Conservation (phyloP, 495 filamentous ascomycete species). For the Evansstolkia leycettana region DNA sequence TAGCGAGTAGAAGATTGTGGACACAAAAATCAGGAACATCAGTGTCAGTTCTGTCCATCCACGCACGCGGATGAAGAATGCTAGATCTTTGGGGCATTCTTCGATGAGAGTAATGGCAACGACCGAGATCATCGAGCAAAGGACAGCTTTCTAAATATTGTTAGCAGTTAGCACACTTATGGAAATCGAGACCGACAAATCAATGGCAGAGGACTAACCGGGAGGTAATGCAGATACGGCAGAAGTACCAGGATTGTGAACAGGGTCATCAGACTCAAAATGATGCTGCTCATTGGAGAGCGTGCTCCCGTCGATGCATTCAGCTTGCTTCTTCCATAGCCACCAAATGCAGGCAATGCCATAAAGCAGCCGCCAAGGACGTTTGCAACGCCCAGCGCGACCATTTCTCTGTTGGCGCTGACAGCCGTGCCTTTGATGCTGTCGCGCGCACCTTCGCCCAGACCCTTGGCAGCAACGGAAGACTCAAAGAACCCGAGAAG, state of each 20-base stretch:
- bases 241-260: slow-evolving; percentile 68
- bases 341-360: slow-evolving; percentile 85
- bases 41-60: slow-evolving; percentile 76
- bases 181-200: not conserved
- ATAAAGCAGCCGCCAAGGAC: slow-evolving; percentile 83
- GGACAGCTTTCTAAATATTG: slow-evolving; percentile 67
- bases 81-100: slow-evolving; percentile 83
- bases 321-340: slow-evolving; percentile 92
- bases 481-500: slow-evolving; percentile 97
- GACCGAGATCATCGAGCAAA: slow-evolving; percentile 89
- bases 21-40: slow-evolving; percentile 78
- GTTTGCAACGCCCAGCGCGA: slow-evolving; percentile 86
- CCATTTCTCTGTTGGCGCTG: slow-evolving; percentile 87
- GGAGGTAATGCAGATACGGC: slow-evolving; percentile 89
- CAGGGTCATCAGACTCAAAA: slow-evolving; percentile 72
- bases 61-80: slow-evolving; percentile 76
- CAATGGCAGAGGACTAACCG: slow-evolving; percentile 41
- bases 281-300: slow-evolving; percentile 83
- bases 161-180: not conserved
- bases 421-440: slow-evolving; percentile 64
- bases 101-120: slow-evolving; percentile 92
- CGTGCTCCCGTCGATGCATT: slow-evolving; percentile 84
- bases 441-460: slow-evolving; percentile 48
- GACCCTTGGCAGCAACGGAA: slow-evolving; percentile 88
- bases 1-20: slow-evolving; percentile 89